A percentile compares a stretch with the other conserved stretches of the same genome.
These are phyloP conservation scores for Ascoidea rubescens DNA, from an alignment of 805 yeast genomes.

Conservation along the genomic window DNA sequence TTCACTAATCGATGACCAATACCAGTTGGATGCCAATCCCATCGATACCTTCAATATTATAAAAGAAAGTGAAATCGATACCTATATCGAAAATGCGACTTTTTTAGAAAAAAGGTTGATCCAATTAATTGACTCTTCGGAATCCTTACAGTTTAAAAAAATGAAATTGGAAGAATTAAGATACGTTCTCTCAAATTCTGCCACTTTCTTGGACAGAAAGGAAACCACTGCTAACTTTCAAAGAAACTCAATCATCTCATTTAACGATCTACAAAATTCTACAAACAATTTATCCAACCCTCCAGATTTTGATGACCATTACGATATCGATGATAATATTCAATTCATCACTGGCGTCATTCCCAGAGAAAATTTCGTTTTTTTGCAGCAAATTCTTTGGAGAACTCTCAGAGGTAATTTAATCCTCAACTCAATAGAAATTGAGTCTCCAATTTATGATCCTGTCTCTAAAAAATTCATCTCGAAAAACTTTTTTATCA, in stretches of 20 bases:
- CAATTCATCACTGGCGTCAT: conserved; percentile 54
- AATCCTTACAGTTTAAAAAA: conserved; percentile 32
- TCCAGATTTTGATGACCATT: conserved; percentile 8
- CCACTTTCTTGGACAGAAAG: conserved; percentile 26
- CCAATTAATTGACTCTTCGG: conserved; percentile 34
- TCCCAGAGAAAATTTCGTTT: conserved; percentile 39
- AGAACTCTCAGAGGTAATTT: conserved; percentile 63
- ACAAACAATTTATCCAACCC: conserved; percentile 7
- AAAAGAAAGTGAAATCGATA: conserved; percentile 34
- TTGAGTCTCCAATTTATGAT: conserved; percentile 43
- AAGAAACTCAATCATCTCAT: conserved; percentile 10
- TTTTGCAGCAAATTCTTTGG: conserved; percentile 62
- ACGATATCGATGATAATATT: conserved; percentile 15
- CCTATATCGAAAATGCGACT: conserved; percentile 33
- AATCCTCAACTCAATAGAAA: conserved; percentile 43
- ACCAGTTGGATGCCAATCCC: neutral
- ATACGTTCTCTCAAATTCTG: conserved; percentile 34
- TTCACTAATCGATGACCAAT: neutral
- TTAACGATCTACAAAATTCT: conserved; percentile 2
- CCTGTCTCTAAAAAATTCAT: conserved; percentile 32
- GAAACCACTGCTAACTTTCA: neutral
- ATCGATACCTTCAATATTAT: conserved; percentile 16
- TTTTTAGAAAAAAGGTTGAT: conserved; percentile 38
- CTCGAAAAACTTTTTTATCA: conserved; percentile 47
- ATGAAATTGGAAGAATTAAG: conserved; percentile 50